phyloP scores from a whole-genome alignment of 2,329 filamentous ascomycete genomes.

The Boeremia exigua region DNA sequence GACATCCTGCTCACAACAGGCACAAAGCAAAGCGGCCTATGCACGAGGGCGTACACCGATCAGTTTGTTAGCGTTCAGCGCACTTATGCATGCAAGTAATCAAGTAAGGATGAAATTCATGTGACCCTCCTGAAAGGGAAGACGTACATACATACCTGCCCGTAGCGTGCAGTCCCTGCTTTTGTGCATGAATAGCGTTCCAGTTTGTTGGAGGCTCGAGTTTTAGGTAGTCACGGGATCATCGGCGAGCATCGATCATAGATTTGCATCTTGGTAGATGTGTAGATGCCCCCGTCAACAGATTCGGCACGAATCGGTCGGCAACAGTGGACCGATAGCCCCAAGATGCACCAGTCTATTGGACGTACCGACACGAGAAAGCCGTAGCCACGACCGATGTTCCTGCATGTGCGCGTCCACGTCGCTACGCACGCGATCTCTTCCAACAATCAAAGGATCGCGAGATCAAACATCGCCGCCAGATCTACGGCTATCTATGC shows the following conservation, averaged over 20 bases:
- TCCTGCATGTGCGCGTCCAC: constrained; percentile 12
- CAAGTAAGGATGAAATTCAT: background rate
- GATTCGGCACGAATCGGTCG: background rate
- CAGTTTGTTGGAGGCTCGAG: too few relatives aligned
- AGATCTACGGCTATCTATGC: constrained; percentile 21
- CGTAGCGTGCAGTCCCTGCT: too few relatives aligned
- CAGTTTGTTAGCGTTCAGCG: constrained; percentile 50
- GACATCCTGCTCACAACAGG: constrained; percentile 49
- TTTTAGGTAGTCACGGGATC: too few relatives aligned
- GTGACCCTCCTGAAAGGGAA: background rate
- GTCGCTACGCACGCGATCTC: constrained; percentile 12
- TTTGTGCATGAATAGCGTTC: too few relatives aligned
- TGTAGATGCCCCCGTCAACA: background rate
- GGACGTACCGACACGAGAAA: constrained; percentile 3
- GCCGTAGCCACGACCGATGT: constrained; percentile 7
- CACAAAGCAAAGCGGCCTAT: constrained; percentile 55
- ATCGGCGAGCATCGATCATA: too few relatives aligned
- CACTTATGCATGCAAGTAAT: constrained; percentile 7
- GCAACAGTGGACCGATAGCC: background rate
- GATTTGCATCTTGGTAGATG: background rate
- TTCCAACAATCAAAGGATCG: constrained; percentile 13
- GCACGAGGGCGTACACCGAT: constrained; percentile 56
- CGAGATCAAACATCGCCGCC: constrained; percentile 17
- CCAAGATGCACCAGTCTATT: constrained; percentile 1
- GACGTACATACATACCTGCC: background rate